These are phyloP conservation scores for Phytophthora pluvialis DNA, from an alignment of 352 stramenopile genomes.

Conservation along the genomic window DNA sequence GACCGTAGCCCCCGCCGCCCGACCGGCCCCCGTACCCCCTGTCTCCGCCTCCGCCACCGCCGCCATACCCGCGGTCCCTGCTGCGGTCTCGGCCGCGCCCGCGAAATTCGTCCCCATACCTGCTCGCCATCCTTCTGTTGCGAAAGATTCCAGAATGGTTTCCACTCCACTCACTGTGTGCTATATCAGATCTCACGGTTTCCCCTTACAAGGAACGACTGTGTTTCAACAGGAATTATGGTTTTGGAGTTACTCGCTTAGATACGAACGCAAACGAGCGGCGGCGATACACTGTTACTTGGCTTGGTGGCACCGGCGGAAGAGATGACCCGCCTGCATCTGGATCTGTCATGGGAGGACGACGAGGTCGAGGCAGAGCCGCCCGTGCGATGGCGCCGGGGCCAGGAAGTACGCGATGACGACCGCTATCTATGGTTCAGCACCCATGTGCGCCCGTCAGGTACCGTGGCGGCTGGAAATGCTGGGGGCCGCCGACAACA, in stretches of 20 bases:
- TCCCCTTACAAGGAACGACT: not conserved
- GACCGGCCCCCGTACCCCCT: slow-evolving; percentile 49
- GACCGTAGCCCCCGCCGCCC: slow-evolving; percentile 54
- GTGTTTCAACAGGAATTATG: not conserved
- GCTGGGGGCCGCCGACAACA: not conserved
- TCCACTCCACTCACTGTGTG: slow-evolving; percentile 34
- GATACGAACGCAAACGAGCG: slow-evolving; percentile 12
- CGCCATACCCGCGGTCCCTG: slow-evolving; percentile 62
- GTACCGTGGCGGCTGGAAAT: slow-evolving; percentile 29
- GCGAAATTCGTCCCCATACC: slow-evolving; percentile 76
- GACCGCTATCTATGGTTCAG: slow-evolving; percentile 74
- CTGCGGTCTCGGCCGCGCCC: slow-evolving; percentile 75
- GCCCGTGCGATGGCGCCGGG: slow-evolving; percentile 15
- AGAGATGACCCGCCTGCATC: slow-evolving; percentile 30
- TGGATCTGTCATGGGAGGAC: slow-evolving; percentile 46
- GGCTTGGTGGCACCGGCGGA: slow-evolving; percentile 14
- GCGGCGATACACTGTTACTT: slow-evolving; percentile 35
- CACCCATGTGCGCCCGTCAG: slow-evolving; percentile 60
- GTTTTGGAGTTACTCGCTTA: not conserved
- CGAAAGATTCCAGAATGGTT: slow-evolving; percentile 53
- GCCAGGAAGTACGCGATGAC: slow-evolving; percentile 17
- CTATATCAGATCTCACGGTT: not conserved
- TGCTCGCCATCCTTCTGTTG: slow-evolving; percentile 53
- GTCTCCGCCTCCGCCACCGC: slow-evolving; percentile 33
- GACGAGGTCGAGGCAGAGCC: slow-evolving; percentile 36